Percentiles rank a stretch among this genome's conserved stretches.
Evolutionary conservation across 2,329 filamentous ascomycete genomes (phyloP).

Genomic region (Trichoderma citrinoviride): DNA sequence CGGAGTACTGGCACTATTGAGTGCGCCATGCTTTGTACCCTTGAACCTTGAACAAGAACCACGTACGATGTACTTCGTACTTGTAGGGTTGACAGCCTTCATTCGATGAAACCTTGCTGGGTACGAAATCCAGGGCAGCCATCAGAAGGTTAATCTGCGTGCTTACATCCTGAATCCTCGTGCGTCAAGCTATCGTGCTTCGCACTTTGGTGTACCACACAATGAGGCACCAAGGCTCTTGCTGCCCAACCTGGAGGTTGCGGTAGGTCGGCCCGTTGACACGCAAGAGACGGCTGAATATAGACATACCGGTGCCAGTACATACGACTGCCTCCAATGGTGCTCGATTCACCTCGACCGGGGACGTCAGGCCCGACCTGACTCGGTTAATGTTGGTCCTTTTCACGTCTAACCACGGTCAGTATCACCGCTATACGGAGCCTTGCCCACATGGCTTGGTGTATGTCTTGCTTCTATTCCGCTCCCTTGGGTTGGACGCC

Average conservation of each 20-base stretch:
- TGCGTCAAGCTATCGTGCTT: background rate
- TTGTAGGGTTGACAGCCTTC: background rate
- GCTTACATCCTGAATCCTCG: background rate
- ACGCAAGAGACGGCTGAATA: background rate
- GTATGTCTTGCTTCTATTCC: slow-evolving; percentile 21
- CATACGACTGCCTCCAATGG: background rate
- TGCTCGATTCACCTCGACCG: background rate
- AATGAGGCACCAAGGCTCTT: slow-evolving; percentile 1
- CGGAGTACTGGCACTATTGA: background rate
- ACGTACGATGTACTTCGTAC: background rate
- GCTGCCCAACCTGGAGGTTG: slow-evolving; percentile 8
- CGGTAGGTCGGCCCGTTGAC: slow-evolving; percentile 5
- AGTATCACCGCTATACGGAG: slow-evolving; percentile 4
- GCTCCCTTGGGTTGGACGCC: slow-evolving; percentile 8
- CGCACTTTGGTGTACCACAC: background rate
- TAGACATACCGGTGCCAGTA: background rate
- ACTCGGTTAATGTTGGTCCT: slow-evolving; percentile 9
- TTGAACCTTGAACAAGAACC: too few relatives aligned
- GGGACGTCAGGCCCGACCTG: background rate
- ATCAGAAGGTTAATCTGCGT: background rate
- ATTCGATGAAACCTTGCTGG: background rate
- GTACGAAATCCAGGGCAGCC: background rate
- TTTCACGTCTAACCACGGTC: background rate
- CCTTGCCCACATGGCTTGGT: slow-evolving; percentile 18
- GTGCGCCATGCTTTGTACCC: background rate